These are phyloP conservation scores for Skeletonema menzelii DNA, from an alignment of 108 stramenopile genomes.

Conservation along the genomic window DNA sequence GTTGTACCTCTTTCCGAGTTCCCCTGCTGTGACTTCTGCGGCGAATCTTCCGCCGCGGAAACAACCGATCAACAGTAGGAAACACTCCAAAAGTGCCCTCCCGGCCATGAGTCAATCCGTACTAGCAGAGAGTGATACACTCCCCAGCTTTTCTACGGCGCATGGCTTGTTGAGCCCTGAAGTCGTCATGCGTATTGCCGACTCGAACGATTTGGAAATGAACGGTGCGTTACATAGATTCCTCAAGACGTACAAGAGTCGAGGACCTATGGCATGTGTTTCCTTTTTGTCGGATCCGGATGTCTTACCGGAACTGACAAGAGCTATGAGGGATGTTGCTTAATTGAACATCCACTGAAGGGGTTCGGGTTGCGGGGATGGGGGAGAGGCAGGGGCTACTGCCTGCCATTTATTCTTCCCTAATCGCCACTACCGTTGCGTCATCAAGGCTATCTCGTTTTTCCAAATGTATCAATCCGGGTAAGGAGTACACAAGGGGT, in stretches of 20 bases:
- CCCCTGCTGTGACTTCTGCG: background rate
- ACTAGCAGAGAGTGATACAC: slow-evolving; percentile 59
- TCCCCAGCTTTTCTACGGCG: slow-evolving; percentile 64
- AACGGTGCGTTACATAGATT: slow-evolving; percentile 45
- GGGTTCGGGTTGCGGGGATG: background rate
- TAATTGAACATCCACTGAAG: background rate
- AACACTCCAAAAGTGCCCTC: background rate
- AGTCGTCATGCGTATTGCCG: slow-evolving; percentile 71
- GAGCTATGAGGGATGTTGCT: slow-evolving; percentile 75
- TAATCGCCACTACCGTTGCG: background rate
- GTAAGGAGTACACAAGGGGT: slow-evolving; percentile 4
- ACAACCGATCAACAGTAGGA: background rate
- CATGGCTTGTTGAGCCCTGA: slow-evolving; percentile 83
- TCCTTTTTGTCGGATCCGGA: slow-evolving; percentile 74
- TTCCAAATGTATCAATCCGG: slow-evolving; percentile 3
- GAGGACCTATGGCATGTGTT: slow-evolving; percentile 83
- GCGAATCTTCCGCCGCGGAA: background rate
- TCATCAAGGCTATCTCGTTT: background rate
- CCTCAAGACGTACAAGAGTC: slow-evolving; percentile 55
- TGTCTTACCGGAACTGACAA: slow-evolving; percentile 74
- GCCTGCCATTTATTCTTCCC: background rate
- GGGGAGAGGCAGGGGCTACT: background rate
- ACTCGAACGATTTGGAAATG: slow-evolving; percentile 25
- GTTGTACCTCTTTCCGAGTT: background rate
- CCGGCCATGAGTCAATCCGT: slow-evolving; percentile 52